These are phyloP conservation scores for Aspergillus cejpii DNA, from an alignment of 2,329 filamentous ascomycete species.

Conservation along the genomic window DNA sequence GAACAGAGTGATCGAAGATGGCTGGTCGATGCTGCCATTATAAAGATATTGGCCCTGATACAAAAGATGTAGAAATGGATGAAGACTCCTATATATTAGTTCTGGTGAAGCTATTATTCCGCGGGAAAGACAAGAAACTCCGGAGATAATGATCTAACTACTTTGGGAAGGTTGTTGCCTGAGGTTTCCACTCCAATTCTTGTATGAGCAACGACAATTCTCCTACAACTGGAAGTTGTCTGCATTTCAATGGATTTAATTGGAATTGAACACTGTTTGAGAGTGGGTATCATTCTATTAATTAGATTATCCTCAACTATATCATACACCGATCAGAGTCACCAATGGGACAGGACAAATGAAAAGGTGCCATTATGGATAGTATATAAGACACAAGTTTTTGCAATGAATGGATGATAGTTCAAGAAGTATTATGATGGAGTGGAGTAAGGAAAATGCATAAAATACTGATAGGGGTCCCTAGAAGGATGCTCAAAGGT, in stretches of 20 bases:
- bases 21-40: constrained; percentile 31
- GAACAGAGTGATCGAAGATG: constrained; percentile 29
- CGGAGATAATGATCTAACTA: neutral
- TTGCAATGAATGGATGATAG: neutral
- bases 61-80: constrained; percentile 15
- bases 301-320: neutral
- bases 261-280: neutral
- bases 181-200: neutral
- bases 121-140: neutral
- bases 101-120: neutral
- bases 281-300: neutral
- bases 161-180: neutral
- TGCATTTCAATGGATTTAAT: too few species aligned
- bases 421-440: neutral
- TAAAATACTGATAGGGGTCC: neutral
- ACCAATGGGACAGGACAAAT: neutral
- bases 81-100: constrained; percentile 17
- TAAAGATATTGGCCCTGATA: constrained; percentile 13
- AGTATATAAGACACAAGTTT: neutral
- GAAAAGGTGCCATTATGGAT: neutral
- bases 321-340: neutral
- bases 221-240: too few species aligned
- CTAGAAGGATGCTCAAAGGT: neutral
- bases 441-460: neutral
- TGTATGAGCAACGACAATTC: too few species aligned